Conservation (phyloP, 2,329 filamentous ascomycete genomes). For the Cytospora piceae region DNA sequence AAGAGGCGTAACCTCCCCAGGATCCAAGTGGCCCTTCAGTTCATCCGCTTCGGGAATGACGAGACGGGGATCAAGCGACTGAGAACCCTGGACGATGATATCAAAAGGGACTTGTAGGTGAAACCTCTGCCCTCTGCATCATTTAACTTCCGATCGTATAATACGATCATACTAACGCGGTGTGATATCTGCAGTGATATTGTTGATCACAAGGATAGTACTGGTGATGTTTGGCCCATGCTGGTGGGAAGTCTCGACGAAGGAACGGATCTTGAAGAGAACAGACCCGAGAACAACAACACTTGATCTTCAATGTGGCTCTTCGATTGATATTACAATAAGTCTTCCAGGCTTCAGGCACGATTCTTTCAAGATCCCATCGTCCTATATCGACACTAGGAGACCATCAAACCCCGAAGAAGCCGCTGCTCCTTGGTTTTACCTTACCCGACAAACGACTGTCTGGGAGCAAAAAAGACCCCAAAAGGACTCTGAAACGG, state of each 20-base stretch:
- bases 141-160: too few species aligned
- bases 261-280: slow-evolving; percentile 1
- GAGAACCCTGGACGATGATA: slow-evolving; percentile 1
- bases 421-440: too few species aligned
- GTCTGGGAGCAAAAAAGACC: too few species aligned
- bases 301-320: background rate
- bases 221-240: slow-evolving; percentile 10
- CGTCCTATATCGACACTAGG: too few species aligned
- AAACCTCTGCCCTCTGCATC: too few species aligned
- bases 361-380: too few species aligned
- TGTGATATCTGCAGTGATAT: slow-evolving; percentile 29
- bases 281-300: background rate
- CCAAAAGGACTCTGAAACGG: too few species aligned
- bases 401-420: too few species aligned
- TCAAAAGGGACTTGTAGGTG: slow-evolving; percentile 2
- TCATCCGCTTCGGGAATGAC: slow-evolving; percentile 10
- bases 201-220: slow-evolving; percentile 31
- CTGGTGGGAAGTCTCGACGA: slow-evolving; percentile 18
- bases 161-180: background rate
- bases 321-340: background rate
- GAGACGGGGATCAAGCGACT: background rate
- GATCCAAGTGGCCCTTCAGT: slow-evolving; percentile 11
- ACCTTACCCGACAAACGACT: too few species aligned
- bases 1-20: slow-evolving; percentile 1
- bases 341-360: too few species aligned